phyloP scores from a whole-genome alignment of 148 eudicot genomes.

The Rhododendron henanense region DNA sequence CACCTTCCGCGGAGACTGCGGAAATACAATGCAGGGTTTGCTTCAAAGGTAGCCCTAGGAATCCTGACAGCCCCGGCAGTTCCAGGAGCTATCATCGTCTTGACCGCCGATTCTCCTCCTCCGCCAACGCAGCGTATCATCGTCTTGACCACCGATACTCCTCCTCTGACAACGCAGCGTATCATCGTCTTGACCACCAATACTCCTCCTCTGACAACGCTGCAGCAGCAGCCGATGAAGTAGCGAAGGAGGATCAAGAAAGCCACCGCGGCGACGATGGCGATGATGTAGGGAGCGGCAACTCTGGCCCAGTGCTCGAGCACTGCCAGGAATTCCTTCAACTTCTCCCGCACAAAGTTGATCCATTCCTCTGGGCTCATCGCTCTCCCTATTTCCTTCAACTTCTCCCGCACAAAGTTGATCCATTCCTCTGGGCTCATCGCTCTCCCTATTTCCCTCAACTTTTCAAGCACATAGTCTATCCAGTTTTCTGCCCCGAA shows the following conservation, averaged over 20 bases:
- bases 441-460: background rate
- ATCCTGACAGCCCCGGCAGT: slow-evolving; percentile 15
- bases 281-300: background rate
- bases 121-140: slow-evolving; percentile 13
- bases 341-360: background rate
- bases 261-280: background rate
- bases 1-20: background rate
- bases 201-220: background rate
- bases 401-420: background rate
- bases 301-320: background rate
- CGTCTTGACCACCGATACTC: slow-evolving; percentile 1
- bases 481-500: background rate
- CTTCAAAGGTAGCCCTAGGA: slow-evolving; percentile 10
- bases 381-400: background rate
- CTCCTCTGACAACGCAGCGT: background rate
- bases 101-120: background rate
- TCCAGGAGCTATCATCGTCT: slow-evolving; percentile 34
- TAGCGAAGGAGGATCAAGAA: background rate
- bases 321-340: background rate
- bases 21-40: background rate
- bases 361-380: background rate
- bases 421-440: background rate
- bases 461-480: background rate
- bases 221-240: no score
- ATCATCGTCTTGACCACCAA: background rate